A percentile compares a stretch with the other conserved stretches of the same genome.
Evolutionary conservation across 129 eudicot species (phyloP).

Genomic region (Chrysanthemum makinoi): DNA sequence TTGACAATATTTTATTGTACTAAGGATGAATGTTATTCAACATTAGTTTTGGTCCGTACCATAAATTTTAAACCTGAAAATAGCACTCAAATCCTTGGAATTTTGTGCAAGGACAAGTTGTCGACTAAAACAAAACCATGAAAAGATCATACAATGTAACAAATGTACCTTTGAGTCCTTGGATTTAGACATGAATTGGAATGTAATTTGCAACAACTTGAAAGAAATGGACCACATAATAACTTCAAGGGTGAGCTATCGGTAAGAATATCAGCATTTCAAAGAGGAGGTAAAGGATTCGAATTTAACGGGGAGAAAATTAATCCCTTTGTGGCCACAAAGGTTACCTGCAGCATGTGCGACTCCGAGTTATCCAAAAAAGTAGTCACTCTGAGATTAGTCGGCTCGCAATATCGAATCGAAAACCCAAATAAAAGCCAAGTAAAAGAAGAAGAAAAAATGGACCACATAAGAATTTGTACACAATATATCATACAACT

Average conservation of each 20-base stretch:
- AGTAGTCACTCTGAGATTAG: too few species aligned
- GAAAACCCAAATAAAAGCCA: too few species aligned
- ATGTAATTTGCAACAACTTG: constrained; percentile 24
- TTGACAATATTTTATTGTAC: not conserved
- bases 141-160: constrained; percentile 31
- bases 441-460: too few species aligned
- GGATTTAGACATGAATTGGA: constrained; percentile 33
- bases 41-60: not conserved
- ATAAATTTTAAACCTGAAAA: not conserved
- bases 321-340: too few species aligned
- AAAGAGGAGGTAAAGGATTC: too few species aligned
- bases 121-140: constrained; percentile 28
- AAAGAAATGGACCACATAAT: constrained; percentile 33
- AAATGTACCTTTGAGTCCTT: constrained; percentile 26
- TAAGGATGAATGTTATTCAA: not conserved
- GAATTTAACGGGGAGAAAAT: too few species aligned
- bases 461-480: constrained; percentile 33
- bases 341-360: too few species aligned
- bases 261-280: too few species aligned
- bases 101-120: constrained; percentile 18
- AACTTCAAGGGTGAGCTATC: not conserved
- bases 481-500: constrained; percentile 20
- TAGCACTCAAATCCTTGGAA: constrained; percentile 2
- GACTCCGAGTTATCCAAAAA: too few species aligned
- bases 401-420: too few species aligned